Base-by-base conservation (phyloP, 1,139 yeast species). In the Lodderomyces metapsilosis region DNA sequence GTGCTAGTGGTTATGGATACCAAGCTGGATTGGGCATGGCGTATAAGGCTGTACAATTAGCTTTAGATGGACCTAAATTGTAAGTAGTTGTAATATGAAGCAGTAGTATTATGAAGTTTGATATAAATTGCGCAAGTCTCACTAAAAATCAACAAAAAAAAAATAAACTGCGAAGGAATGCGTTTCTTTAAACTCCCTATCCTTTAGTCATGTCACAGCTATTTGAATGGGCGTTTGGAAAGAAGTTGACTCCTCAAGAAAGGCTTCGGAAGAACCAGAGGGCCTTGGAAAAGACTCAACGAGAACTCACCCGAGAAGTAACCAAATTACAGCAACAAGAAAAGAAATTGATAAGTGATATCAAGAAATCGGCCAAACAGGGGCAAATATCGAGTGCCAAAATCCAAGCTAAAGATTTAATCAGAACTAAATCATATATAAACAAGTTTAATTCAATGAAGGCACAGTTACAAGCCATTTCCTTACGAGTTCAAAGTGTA, bases 211-310 rank as follows among this genome's bases (percentile, higher is more conserved):
- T 68, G 74, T 60, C 72, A 30, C 83, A 78, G 54, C 65, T 89
- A 53, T 78, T 91, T 53, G 95, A 89, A 59, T 92, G 98, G 98
- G 89, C 88, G 21, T 92, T 92, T 66, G 98, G 98, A 12, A 88
- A 89, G 73, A 79, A 84, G 59, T 68, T 87, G 52, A 89, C 98
- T 37, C 98, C 98, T 6, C 97, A 89, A 58, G 98, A 92, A 66
- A 76, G 91, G 59, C 79, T 92, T 58, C 82, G 97, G 52, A 89
- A 86, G 80, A 95, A 92, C 64, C 98, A 92, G 68, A 71, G 98
- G 44, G 94, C 96, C 3, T 72, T 92, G 33, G 98, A 92, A 56
- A 82, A 92, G 53, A 89, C 98, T 0, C 97, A 89, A 62, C 74
- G 98, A 40, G 98, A 94, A 57, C 71, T 92, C 41, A 88, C 88